Evolutionary conservation across 331 rosid genomes (phyloP).

Genomic region (Phaseolus coccineus): DNA sequence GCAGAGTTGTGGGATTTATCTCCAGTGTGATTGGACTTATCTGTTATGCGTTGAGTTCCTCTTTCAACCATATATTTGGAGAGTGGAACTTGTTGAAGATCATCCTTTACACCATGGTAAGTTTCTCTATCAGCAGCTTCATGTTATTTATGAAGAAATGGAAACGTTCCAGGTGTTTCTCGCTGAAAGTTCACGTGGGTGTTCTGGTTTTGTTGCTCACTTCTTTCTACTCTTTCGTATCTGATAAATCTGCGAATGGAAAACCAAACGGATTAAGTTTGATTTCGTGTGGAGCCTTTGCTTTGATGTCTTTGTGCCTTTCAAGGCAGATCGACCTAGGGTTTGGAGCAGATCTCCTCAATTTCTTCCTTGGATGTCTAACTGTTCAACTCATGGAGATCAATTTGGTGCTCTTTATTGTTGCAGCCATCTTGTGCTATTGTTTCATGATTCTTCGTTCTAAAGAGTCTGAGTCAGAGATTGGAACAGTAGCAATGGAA

Average conservation of each 20-base stretch:
- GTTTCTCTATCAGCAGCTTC: conserved; percentile 32
- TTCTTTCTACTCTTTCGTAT: conserved; percentile 46
- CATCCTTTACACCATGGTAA: conserved; percentile 20
- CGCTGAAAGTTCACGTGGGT: conserved; percentile 41
- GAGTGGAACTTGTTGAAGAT: conserved; percentile 45
- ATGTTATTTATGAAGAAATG: conserved; percentile 38
- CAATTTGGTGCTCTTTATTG: conserved; percentile 32
- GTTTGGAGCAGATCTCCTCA: conserved; percentile 51
- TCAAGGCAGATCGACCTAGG: conserved; percentile 45
- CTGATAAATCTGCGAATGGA: conserved; percentile 32
- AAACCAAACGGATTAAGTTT: conserved; percentile 41
- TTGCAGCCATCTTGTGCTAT: conserved; percentile 41
- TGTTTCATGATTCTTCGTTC: conserved; percentile 39
- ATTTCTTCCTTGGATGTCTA: conserved; percentile 51
- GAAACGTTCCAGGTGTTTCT: conserved; percentile 37
- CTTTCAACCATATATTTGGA: conserved; percentile 49
- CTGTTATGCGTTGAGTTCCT: conserved; percentile 47
- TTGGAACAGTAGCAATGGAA: neutral
- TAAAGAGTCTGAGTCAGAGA: neutral
- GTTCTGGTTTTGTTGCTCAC: conserved; percentile 48
- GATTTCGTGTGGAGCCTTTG: conserved; percentile 39
- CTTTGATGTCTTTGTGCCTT: conserved; percentile 47
- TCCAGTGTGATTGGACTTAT: conserved; percentile 43
- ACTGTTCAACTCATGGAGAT: conserved; percentile 47
- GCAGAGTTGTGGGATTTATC: conserved; percentile 43